A percentile compares a stretch with the other conserved stretches of the same genome.
Conservation (phyloP, 495 filamentous ascomycete genomes). For the Penicillium odoratum region DNA sequence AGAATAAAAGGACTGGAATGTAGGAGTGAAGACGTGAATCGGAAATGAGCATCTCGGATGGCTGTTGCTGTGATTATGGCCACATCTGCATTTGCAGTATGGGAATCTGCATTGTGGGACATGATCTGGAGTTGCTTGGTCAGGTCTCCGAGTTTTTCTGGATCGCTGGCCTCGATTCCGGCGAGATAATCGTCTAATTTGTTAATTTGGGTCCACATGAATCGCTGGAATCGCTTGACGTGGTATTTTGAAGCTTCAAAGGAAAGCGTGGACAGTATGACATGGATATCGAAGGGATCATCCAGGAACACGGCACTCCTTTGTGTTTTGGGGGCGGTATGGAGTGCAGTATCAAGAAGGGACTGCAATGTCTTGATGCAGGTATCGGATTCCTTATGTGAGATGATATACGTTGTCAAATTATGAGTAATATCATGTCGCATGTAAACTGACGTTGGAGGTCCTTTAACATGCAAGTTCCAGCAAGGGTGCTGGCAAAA, state of each 20-base stretch:
- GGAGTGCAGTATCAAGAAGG: slow-evolving; percentile 12
- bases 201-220: slow-evolving; percentile 18
- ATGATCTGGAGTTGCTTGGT: slow-evolving; percentile 19
- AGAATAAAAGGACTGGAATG: slow-evolving; percentile 9
- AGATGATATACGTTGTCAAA: slow-evolving; percentile 17
- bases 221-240: slow-evolving; percentile 15
- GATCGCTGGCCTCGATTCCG: slow-evolving; percentile 13
- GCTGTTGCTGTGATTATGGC: slow-evolving; percentile 14
- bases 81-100: slow-evolving; percentile 16
- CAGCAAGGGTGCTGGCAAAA: slow-evolving; percentile 19
- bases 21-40: background rate
- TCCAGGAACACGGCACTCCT: slow-evolving; percentile 12
- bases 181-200: slow-evolving; percentile 15
- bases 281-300: slow-evolving; percentile 17
- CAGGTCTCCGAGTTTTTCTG: slow-evolving; percentile 11
- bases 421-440: slow-evolving; percentile 10
- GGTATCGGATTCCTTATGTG: slow-evolving; percentile 12
- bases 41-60: slow-evolving; percentile 8
- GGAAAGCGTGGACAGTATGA: slow-evolving; percentile 15
- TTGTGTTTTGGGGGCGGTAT: background rate
- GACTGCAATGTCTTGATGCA: slow-evolving; percentile 12
- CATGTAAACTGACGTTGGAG: slow-evolving; percentile 15
- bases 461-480: slow-evolving; percentile 15
- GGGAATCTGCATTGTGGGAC: slow-evolving; percentile 16
- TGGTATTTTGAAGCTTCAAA: slow-evolving; percentile 17